Evolutionary conservation across 139 green algal genomes (phyloP).

Genomic region (Bryopsis sp.): DNA sequence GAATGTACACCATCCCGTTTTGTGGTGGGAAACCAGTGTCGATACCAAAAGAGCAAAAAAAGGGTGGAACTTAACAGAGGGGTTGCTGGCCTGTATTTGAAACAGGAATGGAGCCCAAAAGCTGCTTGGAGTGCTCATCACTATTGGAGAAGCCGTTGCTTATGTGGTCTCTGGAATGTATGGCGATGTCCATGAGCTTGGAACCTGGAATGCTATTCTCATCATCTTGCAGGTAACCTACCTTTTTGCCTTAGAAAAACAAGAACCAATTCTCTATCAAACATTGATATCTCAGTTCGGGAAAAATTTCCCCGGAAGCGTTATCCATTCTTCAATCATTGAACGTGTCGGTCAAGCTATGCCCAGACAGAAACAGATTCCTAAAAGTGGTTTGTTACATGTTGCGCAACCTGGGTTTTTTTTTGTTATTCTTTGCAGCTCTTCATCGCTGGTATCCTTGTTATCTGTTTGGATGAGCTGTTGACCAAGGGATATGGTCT

Average conservation of each 20-base stretch:
- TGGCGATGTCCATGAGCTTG: slow-evolving; percentile 88
- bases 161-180: slow-evolving; percentile 99
- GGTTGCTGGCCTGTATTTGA: background rate
- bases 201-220: slow-evolving; percentile 80
- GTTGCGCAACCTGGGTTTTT: background rate
- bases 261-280: too few species aligned
- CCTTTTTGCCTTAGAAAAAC: too few species aligned
- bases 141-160: slow-evolving; percentile 96
- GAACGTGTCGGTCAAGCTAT: too few species aligned
- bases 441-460: slow-evolving; percentile 94
- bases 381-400: too few species aligned
- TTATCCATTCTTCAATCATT: background rate
- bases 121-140: slow-evolving; percentile 97
- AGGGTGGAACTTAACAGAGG: background rate
- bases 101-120: slow-evolving; percentile 87
- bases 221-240: slow-evolving; percentile 86
- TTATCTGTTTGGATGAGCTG: slow-evolving; percentile 98
- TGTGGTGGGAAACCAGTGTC: too few species aligned
- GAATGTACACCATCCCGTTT: too few species aligned
- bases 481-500: slow-evolving; percentile 96
- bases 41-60: background rate
- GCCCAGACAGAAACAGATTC: too few species aligned
- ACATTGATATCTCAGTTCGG: too few species aligned
- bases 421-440: slow-evolving; percentile 87
- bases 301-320: too few species aligned